These are phyloP conservation scores for Bocquillonia castaneifolia DNA, from an alignment of 441 rosid species.

Conservation along the genomic window DNA sequence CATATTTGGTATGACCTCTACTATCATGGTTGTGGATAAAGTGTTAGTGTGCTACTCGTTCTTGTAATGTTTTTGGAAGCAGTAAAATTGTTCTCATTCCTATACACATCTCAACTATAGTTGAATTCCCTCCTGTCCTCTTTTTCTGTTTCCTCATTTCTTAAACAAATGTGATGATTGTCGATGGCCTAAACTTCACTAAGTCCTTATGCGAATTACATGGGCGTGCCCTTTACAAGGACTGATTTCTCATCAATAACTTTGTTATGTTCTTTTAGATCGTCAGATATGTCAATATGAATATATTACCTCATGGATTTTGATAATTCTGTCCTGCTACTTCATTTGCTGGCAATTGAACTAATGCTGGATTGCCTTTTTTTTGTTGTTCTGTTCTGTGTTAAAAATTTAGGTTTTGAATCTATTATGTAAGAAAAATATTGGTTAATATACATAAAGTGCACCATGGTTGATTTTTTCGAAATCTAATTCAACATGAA, in stretches of 20 bases:
- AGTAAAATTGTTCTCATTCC: not conserved
- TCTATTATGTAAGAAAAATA: not conserved
- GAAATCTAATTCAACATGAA: not conserved
- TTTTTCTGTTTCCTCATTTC: not conserved
- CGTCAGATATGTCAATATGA: not conserved
- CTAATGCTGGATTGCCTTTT: too few species aligned
- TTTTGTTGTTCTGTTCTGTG: not conserved
- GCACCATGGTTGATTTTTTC: not conserved
- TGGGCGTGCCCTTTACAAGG: not conserved
- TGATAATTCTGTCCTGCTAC: not conserved
- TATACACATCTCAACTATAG: not conserved
- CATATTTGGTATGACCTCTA: constrained; percentile 12
- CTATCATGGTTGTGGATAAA: not conserved
- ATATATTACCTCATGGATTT: not conserved
- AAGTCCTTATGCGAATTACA: not conserved
- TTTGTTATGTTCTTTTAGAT: not conserved
- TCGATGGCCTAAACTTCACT: not conserved
- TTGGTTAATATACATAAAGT: not conserved
- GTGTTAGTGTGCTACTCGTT: not conserved
- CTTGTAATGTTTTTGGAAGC: not conserved
- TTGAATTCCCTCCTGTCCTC: not conserved
- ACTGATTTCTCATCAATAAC: not conserved
- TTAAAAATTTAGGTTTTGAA: not conserved
- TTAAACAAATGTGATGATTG: not conserved
- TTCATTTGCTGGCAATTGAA: not conserved